These are phyloP conservation scores for Trichomonascus vanleenenianus DNA, from an alignment of 805 yeast species.

Conservation along the genomic window DNA sequence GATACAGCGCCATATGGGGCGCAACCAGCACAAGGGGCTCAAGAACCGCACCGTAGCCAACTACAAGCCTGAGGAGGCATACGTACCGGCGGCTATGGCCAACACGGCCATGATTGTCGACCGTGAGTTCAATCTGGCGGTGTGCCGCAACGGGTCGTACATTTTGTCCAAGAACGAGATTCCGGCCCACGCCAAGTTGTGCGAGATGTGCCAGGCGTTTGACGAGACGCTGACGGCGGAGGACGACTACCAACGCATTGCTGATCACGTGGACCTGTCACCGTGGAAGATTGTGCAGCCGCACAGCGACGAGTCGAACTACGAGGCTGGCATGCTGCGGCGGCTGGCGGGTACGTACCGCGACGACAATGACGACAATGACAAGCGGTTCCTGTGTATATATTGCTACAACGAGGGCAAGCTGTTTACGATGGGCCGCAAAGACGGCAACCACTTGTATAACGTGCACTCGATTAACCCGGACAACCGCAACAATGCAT, in stretches of 20 bases:
- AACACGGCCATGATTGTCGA: slow-evolving; percentile 1
- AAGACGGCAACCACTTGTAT: neutral
- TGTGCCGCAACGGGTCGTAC: slow-evolving; percentile 1
- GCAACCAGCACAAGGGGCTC: slow-evolving; percentile 1
- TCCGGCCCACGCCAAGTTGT: neutral
- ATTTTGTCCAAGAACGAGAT: slow-evolving; percentile 1
- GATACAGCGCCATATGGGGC: neutral
- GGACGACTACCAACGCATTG: neutral
- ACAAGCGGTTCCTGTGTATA: slow-evolving; percentile 1
- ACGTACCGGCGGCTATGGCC: neutral
- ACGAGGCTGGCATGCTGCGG: slow-evolving; percentile 1
- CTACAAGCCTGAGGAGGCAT: neutral
- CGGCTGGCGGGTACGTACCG: slow-evolving; percentile 1
- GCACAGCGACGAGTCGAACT: neutral
- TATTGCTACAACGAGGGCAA: neutral
- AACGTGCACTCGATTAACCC: neutral
- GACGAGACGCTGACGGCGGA: neutral
- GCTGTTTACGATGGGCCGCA: slow-evolving; percentile 1
- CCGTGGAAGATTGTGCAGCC: neutral
- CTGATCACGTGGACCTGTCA: neutral
- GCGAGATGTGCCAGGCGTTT: neutral
- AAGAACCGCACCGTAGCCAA: neutral
- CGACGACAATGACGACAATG: slow-evolving; percentile 1
- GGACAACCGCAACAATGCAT: neutral
- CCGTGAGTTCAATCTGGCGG: slow-evolving; percentile 1